These are phyloP conservation scores for Eruca vesicaria DNA, from an alignment of 441 rosid genomes.

Conservation along the genomic window DNA sequence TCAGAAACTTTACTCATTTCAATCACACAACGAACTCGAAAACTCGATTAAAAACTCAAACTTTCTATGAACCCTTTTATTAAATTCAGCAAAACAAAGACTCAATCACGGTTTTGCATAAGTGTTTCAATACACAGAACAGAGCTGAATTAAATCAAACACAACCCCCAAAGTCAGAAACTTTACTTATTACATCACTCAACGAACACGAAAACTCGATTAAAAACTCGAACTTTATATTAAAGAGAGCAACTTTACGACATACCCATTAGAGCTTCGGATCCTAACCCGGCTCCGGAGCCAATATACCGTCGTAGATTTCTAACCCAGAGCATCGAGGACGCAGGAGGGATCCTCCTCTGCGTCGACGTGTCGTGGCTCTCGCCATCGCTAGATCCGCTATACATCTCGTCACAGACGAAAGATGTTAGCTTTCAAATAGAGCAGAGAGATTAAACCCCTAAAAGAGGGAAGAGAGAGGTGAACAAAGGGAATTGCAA, in stretches of 20 bases:
- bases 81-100: slow-evolving; percentile 11
- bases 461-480: not conserved
- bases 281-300: slow-evolving; percentile 86
- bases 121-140: not conserved
- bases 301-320: slow-evolving; percentile 90
- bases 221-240: not conserved
- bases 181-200: not conserved
- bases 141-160: not conserved
- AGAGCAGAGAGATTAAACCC: slow-evolving; percentile 16
- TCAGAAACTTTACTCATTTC: not conserved
- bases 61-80: slow-evolving; percentile 55
- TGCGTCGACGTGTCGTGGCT: slow-evolving; percentile 76
- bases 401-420: slow-evolving; percentile 29
- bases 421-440: not conserved
- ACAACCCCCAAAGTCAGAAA: not conserved
- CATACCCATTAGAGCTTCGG: slow-evolving; percentile 97
- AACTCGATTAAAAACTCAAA: not conserved
- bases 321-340: slow-evolving; percentile 96
- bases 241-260: not conserved
- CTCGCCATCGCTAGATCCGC: slow-evolving; percentile 96
- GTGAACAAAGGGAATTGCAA: slow-evolving; percentile 1
- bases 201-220: too few species aligned
- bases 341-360: slow-evolving; percentile 89
- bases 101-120: not conserved
- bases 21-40: slow-evolving; percentile 4